Base-by-base conservation (phyloP, 1,284 basidiomycete species). In the Veloporphyrellus conicus region DNA sequence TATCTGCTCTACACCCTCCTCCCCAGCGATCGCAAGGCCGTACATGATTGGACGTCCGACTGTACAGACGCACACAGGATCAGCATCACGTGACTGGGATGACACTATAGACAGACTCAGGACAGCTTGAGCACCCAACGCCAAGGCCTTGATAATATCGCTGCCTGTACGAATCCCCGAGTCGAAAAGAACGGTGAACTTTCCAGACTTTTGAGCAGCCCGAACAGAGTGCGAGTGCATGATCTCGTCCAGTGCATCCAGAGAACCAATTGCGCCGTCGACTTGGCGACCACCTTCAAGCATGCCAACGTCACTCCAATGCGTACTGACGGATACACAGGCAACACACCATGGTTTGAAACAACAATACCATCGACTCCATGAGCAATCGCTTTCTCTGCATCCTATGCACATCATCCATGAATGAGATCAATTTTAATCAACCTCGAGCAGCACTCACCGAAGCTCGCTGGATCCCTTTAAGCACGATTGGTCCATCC, bases 71-170 rank as follows among this genome's bases (percentile, higher is more conserved):
- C 5, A 31, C n/a, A 34, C 7, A 6, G 10, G 12, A 14, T 34
- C 33, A 34, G 6, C n/a, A 18, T 10, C n/a, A 9, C 33, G 2
- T 18, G 7, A 9, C 12, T 18, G 33, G 10, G 11, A 6, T 27
- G 25, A 29, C 28, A 29, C 23, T 5, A 8, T 29, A 31, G 38
- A 43, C 82, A 54, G 56, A 84, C 82, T 57, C 14, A 85, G 60
- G 2, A 87, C 76, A 23, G 68, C 84, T 56, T 85, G 78, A 2
- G 83, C 83, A 34, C 83, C 83, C 0, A 85, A 66, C 1, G 84
- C 81, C n/a, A 85, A 61, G 0, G 87, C 87, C 66, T 89, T 89
- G 63, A 90, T 75, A 36, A 89, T 77, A 52, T 90, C 87, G 43
- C 79, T 77, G 4, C 84, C 87, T 1, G 79, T 84, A 27, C 88